Conservation (phyloP, 2,329 filamentous ascomycete genomes). For the Rugonectria rugulosa region DNA sequence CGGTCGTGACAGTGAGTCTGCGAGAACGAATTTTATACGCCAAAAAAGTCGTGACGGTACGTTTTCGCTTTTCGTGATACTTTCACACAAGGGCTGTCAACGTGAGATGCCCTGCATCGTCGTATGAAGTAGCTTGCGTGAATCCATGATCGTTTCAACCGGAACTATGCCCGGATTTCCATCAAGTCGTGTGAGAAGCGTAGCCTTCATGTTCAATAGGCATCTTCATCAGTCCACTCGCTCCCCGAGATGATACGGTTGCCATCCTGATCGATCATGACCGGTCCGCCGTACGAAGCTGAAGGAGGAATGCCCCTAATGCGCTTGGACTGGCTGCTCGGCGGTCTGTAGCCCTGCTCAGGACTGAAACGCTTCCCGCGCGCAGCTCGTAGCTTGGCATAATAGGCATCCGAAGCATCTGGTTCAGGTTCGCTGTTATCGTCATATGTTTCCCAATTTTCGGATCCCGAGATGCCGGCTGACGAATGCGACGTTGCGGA, state of each 20-base stretch:
- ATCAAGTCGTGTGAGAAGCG: constrained; percentile 30
- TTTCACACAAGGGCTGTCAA: constrained; percentile 33
- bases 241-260: constrained; percentile 69
- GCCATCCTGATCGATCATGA: constrained; percentile 64
- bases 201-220: constrained; percentile 49
- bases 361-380: constrained; percentile 69
- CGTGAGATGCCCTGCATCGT: constrained; percentile 41
- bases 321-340: constrained; percentile 60
- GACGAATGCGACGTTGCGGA: constrained; percentile 73
- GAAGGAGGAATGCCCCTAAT: constrained; percentile 61
- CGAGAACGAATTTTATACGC: constrained; percentile 8
- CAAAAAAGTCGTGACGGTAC: constrained; percentile 11
- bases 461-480: constrained; percentile 81
- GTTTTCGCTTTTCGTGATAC: constrained; percentile 28
- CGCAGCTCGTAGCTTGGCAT: constrained; percentile 76
- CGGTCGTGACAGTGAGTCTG: neutral
- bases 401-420: constrained; percentile 81
- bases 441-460: constrained; percentile 98
- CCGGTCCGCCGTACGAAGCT: constrained; percentile 54
- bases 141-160: constrained; percentile 37
- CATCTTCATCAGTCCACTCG: constrained; percentile 73
- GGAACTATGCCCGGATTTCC: constrained; percentile 24
- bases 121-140: constrained; percentile 38
- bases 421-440: constrained; percentile 79
- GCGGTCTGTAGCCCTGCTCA: constrained; percentile 53